phyloP scores from a whole-genome alignment of 345 rosid genomes.

The Tarenaya hassleriana region DNA sequence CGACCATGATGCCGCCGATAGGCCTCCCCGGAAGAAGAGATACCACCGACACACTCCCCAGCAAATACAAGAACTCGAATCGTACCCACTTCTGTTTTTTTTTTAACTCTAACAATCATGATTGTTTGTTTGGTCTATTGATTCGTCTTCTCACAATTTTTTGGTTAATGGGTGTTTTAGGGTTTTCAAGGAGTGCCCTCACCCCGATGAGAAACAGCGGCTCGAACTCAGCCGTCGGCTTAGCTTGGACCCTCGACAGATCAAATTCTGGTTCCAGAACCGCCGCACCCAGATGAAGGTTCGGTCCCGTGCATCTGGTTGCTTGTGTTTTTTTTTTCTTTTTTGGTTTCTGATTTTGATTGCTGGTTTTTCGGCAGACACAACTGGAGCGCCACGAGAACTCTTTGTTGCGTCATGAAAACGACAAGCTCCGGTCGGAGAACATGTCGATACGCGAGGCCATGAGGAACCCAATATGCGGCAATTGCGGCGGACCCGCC shows the following conservation, averaged over 20 bases:
- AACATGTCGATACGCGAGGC: conserved; percentile 84
- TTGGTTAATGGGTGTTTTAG: conserved; percentile 12
- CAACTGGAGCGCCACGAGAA: conserved; percentile 95
- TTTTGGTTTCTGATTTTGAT: conserved; percentile 2
- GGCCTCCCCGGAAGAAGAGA: conserved; percentile 69
- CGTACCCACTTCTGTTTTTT: conserved; percentile 33
- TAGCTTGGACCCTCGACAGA: conserved; percentile 77
- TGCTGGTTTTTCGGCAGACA: conserved; percentile 33
- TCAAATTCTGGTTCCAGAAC: conserved; percentile 93
- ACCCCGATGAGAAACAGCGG: conserved; percentile 87
- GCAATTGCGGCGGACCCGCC: conserved; percentile 88
- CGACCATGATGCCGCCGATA: conserved; percentile 73
- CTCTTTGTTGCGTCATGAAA: conserved; percentile 71
- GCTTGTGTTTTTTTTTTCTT: not conserved
- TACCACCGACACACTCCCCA: conserved; percentile 98
- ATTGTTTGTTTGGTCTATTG: not conserved
- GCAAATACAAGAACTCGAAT: conserved; percentile 96
- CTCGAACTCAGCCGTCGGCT: conserved; percentile 74
- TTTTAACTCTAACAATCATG: not conserved
- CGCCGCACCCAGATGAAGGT: conserved; percentile 97
- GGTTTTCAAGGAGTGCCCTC: conserved; percentile 84
- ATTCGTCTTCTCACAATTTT: not conserved
- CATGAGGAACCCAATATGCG: conserved; percentile 78
- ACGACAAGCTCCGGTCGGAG: conserved; percentile 85
- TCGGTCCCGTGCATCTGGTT: not conserved